Conservation (phyloP, 2,329 filamentous ascomycete species). For the Cercospora citrullina region DNA sequence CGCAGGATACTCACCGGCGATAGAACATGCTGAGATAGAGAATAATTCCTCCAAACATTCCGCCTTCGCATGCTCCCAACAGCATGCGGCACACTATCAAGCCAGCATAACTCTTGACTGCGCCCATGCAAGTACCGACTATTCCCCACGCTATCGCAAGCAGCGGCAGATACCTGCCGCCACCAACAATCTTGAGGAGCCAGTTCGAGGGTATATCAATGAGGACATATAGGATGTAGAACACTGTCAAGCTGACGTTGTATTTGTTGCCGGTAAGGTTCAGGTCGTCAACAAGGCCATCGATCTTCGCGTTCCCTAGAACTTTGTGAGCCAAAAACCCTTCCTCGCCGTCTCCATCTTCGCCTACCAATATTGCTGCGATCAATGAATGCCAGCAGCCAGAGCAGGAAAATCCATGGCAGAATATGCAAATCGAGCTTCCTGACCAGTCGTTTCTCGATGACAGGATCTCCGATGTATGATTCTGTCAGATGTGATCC, state of each 20-base stretch:
- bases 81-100: slow-evolving; percentile 45
- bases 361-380: slow-evolving; percentile 37
- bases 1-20: slow-evolving; percentile 17
- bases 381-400: slow-evolving; percentile 53
- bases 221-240: slow-evolving; percentile 48
- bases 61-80: slow-evolving; percentile 46
- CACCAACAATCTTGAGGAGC: slow-evolving; percentile 44
- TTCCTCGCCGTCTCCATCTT: not conserved
- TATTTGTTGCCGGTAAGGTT: slow-evolving; percentile 44
- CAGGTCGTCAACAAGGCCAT: slow-evolving; percentile 44
- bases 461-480: slow-evolving; percentile 7
- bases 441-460: slow-evolving; percentile 38
- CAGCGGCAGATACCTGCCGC: slow-evolving; percentile 44
- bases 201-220: slow-evolving; percentile 46
- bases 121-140: slow-evolving; percentile 44
- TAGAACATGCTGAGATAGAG: slow-evolving; percentile 49
- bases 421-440: slow-evolving; percentile 48
- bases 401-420: slow-evolving; percentile 50
- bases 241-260: slow-evolving; percentile 48
- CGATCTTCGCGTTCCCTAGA: slow-evolving; percentile 47
- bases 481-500: not conserved
- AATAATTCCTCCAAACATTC: slow-evolving; percentile 40
- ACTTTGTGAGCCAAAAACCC: not conserved
- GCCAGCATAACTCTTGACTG: slow-evolving; percentile 44
- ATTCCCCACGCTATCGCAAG: slow-evolving; percentile 46